phyloP scores from a whole-genome alignment of 805 yeast species.

The Yarrowia alimentaria region DNA sequence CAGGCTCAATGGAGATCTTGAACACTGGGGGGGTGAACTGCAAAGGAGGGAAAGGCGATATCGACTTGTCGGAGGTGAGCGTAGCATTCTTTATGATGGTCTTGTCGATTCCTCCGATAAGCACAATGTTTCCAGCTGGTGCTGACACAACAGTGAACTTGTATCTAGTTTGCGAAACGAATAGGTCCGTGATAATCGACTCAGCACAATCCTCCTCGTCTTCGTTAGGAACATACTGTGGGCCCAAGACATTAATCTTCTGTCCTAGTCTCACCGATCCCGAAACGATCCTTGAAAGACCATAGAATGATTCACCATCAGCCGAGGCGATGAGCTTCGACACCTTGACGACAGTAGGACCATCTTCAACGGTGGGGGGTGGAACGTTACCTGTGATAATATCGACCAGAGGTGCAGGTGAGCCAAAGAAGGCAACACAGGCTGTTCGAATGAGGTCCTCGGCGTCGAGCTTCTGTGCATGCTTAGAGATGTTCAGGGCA shows the following conservation, averaged over 20 bases:
- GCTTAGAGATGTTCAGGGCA: conserved; percentile 43
- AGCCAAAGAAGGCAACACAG: conserved; percentile 54
- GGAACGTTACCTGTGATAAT: conserved; percentile 38
- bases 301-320: conserved; percentile 53
- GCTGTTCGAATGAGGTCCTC: conserved; percentile 57
- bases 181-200: conserved; percentile 39
- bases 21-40: conserved; percentile 57
- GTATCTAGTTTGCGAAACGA: conserved; percentile 70
- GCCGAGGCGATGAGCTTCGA: conserved; percentile 57
- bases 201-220: conserved; percentile 54
- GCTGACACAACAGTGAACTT: conserved; percentile 53
- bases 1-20: conserved; percentile 81
- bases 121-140: conserved; percentile 64
- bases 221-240: conserved; percentile 47
- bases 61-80: conserved; percentile 41
- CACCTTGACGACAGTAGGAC: conserved; percentile 52
- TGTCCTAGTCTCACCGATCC: conserved; percentile 57
- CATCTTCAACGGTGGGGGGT: conserved; percentile 33
- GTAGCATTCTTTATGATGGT: conserved; percentile 62
- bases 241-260: conserved; percentile 56
- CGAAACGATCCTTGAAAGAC: conserved; percentile 59
- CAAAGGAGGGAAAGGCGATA: conserved; percentile 35
- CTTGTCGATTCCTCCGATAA: conserved; percentile 62
- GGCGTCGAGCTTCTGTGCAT: conserved; percentile 49
- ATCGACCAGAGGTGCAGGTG: conserved; percentile 54